These are phyloP conservation scores for Clitocybe nebularis DNA, from an alignment of 1,284 basidiomycete genomes.

Conservation along the genomic window DNA sequence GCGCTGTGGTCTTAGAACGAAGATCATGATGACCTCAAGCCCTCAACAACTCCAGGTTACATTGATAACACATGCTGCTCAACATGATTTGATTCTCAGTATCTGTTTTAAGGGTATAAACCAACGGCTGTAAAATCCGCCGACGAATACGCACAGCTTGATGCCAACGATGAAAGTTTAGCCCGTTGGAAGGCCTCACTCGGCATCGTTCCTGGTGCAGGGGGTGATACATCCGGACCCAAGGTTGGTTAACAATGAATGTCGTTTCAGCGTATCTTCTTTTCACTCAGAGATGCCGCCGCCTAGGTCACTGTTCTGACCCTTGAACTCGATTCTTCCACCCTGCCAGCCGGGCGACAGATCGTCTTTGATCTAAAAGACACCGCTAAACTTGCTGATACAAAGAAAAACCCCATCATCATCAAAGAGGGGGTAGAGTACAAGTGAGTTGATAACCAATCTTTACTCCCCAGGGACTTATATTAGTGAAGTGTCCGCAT, in stretches of 20 bases:
- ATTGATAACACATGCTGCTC: conserved; percentile 12
- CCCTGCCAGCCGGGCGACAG: conserved; percentile 60
- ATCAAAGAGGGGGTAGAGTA: conserved; percentile 88
- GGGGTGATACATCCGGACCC: conserved; percentile 44
- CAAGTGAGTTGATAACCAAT: conserved; percentile 45
- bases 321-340: conserved; percentile 66
- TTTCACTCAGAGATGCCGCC: background rate
- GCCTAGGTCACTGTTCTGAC: conserved; percentile 62
- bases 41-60: conserved; percentile 61
- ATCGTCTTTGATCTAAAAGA: conserved; percentile 57
- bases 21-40: conserved; percentile 65
- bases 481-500: conserved; percentile 58
- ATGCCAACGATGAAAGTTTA: conserved; percentile 83
- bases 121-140: conserved; percentile 58
- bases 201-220: conserved; percentile 64
- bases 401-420: conserved; percentile 67
- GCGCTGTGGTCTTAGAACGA: conserved; percentile 38
- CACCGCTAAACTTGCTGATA: conserved; percentile 39
- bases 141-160: conserved; percentile 73
- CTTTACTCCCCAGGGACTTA: background rate
- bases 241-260: conserved; percentile 46
- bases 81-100: conserved; percentile 15
- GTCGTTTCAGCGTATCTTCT: no score
- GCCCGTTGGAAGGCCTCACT: conserved; percentile 89
- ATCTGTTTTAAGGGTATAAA: conserved; percentile 60